Conservation (phyloP, 495 filamentous ascomycete species). For the Aspergillus homomorphus region DNA sequence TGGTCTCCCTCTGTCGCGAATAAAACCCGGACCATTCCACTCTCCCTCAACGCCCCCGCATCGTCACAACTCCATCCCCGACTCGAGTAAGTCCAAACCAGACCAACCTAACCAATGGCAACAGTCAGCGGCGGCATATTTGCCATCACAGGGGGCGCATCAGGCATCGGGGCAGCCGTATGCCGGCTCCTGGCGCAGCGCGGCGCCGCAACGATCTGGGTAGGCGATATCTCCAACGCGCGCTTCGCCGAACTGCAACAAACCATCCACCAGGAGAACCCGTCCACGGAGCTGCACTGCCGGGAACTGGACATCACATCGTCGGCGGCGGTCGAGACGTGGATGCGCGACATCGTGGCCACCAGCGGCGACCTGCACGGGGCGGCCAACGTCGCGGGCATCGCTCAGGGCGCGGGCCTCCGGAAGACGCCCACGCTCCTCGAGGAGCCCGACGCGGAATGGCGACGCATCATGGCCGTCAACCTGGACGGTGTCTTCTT, state of each 20-base stretch:
- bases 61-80: no score
- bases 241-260: background rate
- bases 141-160: constrained; percentile 4
- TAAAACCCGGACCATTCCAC: no score
- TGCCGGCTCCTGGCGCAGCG: background rate
- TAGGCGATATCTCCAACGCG: background rate
- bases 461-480: constrained; percentile 3
- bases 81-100: no score
- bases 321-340: background rate
- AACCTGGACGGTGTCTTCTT: constrained; percentile 16
- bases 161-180: constrained; percentile 4
- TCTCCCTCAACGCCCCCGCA: no score
- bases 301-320: constrained; percentile 6
- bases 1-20: no score
- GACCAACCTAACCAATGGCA: no score
- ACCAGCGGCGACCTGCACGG: constrained; percentile 10
- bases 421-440: background rate
- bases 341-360: constrained; percentile 1
- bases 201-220: background rate
- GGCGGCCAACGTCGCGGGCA: constrained; percentile 11
- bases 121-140: no score
- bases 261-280: constrained; percentile 6
- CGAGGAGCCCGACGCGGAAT: constrained; percentile 10
- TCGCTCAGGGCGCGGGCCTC: constrained; percentile 1
- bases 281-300: constrained; percentile 8